A percentile compares a stretch with the other conserved stretches of the same genome.
Conservation (phyloP, 2,329 filamentous ascomycete species). For the Niveomyces coronatus region DNA sequence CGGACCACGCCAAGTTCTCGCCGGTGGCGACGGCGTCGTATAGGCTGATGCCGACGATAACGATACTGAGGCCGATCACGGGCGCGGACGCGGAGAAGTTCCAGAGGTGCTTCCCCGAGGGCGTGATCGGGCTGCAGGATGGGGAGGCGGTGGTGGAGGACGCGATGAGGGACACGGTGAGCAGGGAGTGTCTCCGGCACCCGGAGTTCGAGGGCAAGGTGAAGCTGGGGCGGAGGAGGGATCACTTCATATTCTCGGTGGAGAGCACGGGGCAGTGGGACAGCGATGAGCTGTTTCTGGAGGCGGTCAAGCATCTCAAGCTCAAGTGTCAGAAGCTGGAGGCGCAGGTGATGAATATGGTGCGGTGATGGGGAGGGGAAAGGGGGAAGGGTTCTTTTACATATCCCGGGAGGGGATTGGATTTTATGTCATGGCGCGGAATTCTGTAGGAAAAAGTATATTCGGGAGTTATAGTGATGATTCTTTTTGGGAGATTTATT, state of each 20-base stretch:
- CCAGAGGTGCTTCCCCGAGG: constrained; percentile 74
- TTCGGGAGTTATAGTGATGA: too few species aligned
- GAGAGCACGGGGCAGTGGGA: constrained; percentile 95
- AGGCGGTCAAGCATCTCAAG: constrained; percentile 77
- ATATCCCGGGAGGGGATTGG: too few species aligned
- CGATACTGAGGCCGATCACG: constrained; percentile 72
- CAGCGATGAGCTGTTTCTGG: constrained; percentile 86
- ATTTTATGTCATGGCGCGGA: too few species aligned
- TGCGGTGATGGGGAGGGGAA: constrained; percentile 27
- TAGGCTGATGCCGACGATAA: constrained; percentile 78
- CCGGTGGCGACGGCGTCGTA: constrained; percentile 93
- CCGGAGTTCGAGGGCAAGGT: constrained; percentile 93
- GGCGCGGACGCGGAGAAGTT: constrained; percentile 86
- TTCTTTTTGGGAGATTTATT: too few species aligned
- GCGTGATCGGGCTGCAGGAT: constrained; percentile 75
- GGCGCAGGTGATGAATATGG: constrained; percentile 59
- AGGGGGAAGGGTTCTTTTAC: neutral
- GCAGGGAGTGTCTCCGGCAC: constrained; percentile 83
- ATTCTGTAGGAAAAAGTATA: too few species aligned
- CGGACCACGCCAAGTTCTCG: constrained; percentile 94
- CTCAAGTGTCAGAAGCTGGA: constrained; percentile 69
- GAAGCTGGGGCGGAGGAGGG: constrained; percentile 76
- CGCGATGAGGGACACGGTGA: constrained; percentile 90
- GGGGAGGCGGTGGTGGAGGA: constrained; percentile 83
- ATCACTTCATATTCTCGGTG: constrained; percentile 95